Evolutionary conservation across 2,329 filamentous ascomycete genomes (phyloP), one percentile per base, ranked within the genome.

Genomic region (Periconia sp.): DNA sequence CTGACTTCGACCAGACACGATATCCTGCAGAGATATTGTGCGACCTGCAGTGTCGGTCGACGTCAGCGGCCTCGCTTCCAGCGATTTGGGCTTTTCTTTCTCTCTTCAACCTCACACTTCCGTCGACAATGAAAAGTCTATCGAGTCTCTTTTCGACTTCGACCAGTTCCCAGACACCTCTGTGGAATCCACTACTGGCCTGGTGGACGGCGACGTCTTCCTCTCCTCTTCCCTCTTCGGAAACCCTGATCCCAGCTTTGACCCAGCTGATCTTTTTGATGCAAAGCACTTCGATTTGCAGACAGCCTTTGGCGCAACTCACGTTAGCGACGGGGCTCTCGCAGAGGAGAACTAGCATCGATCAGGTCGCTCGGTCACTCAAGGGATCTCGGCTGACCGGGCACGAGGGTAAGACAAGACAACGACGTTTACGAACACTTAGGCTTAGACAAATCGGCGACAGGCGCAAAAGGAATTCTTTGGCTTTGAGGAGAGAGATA

Each of bases 11-110:
- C 84, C 80, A 85, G 94, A 94, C 92, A 97, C 94, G 97, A 97
- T 92, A 95, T 96, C 92, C 94, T 97, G 94, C 94, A 84, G 94
- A 85, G 92, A 88, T 97, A 93, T 97, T 97, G 94, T 97, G 89
- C 78, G 94, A 96, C 94, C 94, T 96, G 94, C 94, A 89, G 94
- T 99, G 94, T 97, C 94, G 86, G 88, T 93, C 90, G 89, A 85
- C 80, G 62, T 70, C 70, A 62, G 57, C 55, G 59, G 55, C 50
- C 59, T 59, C 62, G 51, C 62, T 60, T 56, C 61, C 64, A 60
- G 60, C 69, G 64, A 71, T 64, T 49, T 63, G 66, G 63, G 63
- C 65, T 61, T 72, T 69, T 58, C 68, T 73, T 66, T 63, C 65
- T 50, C 65, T 70, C 53, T 73, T 71, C 64, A 63, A 66, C 48